Conservation (phyloP, 371 early-diverging fungal genomes). For the Mortierella sp. region DNA sequence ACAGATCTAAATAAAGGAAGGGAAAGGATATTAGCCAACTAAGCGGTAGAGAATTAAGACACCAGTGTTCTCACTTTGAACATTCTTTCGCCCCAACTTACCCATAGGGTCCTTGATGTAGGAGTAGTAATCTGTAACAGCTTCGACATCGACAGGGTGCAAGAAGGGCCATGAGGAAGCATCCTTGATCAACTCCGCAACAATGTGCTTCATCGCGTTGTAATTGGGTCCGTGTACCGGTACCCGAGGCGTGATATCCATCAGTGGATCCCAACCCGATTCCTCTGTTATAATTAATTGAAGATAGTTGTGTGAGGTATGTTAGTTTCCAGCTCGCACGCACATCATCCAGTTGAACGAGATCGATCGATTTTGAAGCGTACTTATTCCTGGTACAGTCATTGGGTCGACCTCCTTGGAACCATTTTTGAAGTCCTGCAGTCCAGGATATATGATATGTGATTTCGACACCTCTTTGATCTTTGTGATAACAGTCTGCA, state of each 20-base stretch:
- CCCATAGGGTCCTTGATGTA: conserved; percentile 99
- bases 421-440: conserved; percentile 77
- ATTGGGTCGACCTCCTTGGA: conserved; percentile 65
- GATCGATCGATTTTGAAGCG: not conserved
- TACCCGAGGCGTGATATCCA: conserved; percentile 77
- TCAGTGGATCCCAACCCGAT: conserved; percentile 94
- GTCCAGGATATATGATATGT: conserved; percentile 86
- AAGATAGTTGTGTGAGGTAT: not conserved
- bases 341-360: no score
- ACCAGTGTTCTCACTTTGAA: not conserved
- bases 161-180: conserved; percentile 98
- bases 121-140: conserved; percentile 97
- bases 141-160: conserved; percentile 94
- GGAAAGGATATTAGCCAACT: no score
- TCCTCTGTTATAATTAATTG: conserved; percentile 67
- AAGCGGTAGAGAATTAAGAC: no score
- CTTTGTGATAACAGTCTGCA: conserved; percentile 84
- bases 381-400: conserved; percentile 83
- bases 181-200: conserved; percentile 84
- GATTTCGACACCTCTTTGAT: conserved; percentile 82
- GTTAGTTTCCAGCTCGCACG: not conserved
- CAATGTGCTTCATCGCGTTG: conserved; percentile 81
- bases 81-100: conserved; percentile 53
- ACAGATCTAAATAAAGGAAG: conserved; percentile 71
- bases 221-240: conserved; percentile 71